phyloP scores from a whole-genome alignment of 139 green algal genomes.

The Chlorella sp. region DNA sequence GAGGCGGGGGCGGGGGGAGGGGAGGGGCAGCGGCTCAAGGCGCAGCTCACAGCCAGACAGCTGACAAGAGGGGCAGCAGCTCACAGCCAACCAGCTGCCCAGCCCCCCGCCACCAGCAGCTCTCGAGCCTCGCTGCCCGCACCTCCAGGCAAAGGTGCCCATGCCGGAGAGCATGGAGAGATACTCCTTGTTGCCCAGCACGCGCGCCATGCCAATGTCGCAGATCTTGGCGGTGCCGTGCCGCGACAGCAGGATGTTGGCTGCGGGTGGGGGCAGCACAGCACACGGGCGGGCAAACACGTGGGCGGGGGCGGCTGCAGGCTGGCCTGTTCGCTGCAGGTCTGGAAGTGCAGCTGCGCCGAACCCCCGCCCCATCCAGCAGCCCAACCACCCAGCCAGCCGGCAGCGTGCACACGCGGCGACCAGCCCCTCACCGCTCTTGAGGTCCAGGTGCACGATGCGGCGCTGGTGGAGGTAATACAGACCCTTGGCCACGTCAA shows the following conservation, averaged over 20 bases:
- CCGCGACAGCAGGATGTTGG: conserved; percentile 53
- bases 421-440: conserved; percentile 25
- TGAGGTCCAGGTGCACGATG: conserved; percentile 57
- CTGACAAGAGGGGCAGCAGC: too few relatives aligned
- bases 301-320: neutral
- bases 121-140: too few relatives aligned
- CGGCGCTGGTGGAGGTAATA: conserved; percentile 43
- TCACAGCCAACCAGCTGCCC: too few relatives aligned
- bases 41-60: too few relatives aligned
- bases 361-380: neutral
- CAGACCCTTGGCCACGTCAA: conserved; percentile 51
- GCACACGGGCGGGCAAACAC: too few relatives aligned
- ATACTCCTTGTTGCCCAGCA: conserved; percentile 51
- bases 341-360: neutral
- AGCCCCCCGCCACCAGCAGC: too few relatives aligned
- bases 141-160: conserved; percentile 51
- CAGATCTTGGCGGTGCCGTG: conserved; percentile 43
- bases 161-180: conserved; percentile 33
- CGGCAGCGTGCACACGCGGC: neutral
- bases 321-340: neutral
- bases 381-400: too few relatives aligned
- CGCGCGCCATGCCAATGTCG: conserved; percentile 52
- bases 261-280: neutral
- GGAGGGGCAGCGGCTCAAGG: too few relatives aligned
- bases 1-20: too few relatives aligned